Evolutionary conservation across 1,284 basidiomycete species (phyloP).

Genomic region (Porphyrellus sp.): DNA sequence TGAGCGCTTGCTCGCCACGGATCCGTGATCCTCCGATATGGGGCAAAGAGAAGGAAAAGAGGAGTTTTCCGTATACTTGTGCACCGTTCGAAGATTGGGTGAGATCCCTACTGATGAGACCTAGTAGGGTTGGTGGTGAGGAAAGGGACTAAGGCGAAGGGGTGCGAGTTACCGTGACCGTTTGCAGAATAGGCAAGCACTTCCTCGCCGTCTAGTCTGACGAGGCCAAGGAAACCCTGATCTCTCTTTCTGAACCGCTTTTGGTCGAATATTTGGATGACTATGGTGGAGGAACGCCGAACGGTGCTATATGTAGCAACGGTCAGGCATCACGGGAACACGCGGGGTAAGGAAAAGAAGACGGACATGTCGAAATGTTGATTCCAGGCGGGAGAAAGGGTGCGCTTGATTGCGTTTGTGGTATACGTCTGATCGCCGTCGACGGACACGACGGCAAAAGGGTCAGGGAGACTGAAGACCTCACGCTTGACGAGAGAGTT

Average conservation of each 20-base stretch:
- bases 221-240: slow-evolving; percentile 67
- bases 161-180: slow-evolving; percentile 26
- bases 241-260: slow-evolving; percentile 96
- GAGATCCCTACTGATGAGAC: slow-evolving; percentile 34
- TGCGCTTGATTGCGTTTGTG: slow-evolving; percentile 81
- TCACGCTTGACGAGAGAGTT: slow-evolving; percentile 88
- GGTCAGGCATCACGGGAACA: slow-evolving; percentile 6
- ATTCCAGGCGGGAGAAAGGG: slow-evolving; percentile 90
- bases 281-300: slow-evolving; percentile 85
- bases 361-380: slow-evolving; percentile 89
- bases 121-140: slow-evolving; percentile 17
- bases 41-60: slow-evolving; percentile 34
- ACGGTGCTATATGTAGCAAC: slow-evolving; percentile 56
- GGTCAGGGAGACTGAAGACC: slow-evolving; percentile 89
- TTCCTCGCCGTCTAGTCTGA: slow-evolving; percentile 29
- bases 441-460: slow-evolving; percentile 94
- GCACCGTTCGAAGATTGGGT: slow-evolving; percentile 26
- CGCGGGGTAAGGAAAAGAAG: slow-evolving; percentile 2
- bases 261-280: slow-evolving; percentile 98
- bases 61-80: slow-evolving; percentile 35
- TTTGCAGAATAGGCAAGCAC: slow-evolving; percentile 27
- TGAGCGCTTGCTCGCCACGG: slow-evolving; percentile 19
- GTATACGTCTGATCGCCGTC: slow-evolving; percentile 95
- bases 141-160: neutral
- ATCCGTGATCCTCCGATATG: slow-evolving; percentile 23